Conservation (phyloP, 768 basidiomycete species). For the Agrocybe praecox region DNA sequence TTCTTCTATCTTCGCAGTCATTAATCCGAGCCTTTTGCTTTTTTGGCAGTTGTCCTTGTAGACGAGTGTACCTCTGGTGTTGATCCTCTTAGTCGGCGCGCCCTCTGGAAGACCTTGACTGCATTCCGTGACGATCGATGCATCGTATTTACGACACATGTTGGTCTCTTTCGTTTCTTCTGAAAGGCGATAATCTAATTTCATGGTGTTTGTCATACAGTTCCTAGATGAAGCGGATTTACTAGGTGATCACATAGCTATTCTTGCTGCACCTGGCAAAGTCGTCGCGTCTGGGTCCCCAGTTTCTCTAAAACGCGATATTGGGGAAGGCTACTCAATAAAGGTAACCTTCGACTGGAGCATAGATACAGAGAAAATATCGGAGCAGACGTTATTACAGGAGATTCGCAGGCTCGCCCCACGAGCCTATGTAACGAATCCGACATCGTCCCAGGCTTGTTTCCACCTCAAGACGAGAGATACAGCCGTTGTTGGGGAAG, state of each 20-base stretch:
- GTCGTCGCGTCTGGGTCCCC: slow-evolving; percentile 75
- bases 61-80: slow-evolving; percentile 81
- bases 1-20: not conserved
- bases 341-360: slow-evolving; percentile 47
- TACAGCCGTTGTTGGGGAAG: slow-evolving; percentile 48
- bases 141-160: slow-evolving; percentile 81
- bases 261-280: slow-evolving; percentile 75
- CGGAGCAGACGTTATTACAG: slow-evolving; percentile 37
- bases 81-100: slow-evolving; percentile 77
- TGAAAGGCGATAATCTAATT: not conserved
- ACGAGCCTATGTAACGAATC: slow-evolving; percentile 39
- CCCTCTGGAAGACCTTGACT: slow-evolving; percentile 76
- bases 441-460: slow-evolving; percentile 44
- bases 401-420: slow-evolving; percentile 49
- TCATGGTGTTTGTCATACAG: slow-evolving; percentile 26
- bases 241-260: slow-evolving; percentile 74
- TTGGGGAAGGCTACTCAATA: slow-evolving; percentile 75
- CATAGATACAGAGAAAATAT: slow-evolving; percentile 25
- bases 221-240: slow-evolving; percentile 83
- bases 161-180: slow-evolving; percentile 28
- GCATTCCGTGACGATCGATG: slow-evolving; percentile 66
- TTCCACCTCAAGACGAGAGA: slow-evolving; percentile 70
- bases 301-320: slow-evolving; percentile 67
- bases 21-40: not conserved
- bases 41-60: slow-evolving; percentile 49